These are phyloP conservation scores for Pseudocercospora crystallina DNA, from an alignment of 2,329 filamentous ascomycete species.

Conservation along the genomic window DNA sequence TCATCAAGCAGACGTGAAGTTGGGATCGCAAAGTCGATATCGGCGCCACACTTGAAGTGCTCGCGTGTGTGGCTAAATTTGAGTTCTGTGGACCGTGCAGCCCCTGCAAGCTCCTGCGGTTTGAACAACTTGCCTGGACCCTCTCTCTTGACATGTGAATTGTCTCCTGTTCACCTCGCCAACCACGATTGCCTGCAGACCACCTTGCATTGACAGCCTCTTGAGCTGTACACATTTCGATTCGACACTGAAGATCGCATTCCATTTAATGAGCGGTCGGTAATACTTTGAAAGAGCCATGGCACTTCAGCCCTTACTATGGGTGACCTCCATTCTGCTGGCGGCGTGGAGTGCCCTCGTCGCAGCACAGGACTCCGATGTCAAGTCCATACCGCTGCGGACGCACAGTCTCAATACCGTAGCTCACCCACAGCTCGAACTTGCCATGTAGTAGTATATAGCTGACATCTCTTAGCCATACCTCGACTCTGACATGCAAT, in stretches of 20 bases:
- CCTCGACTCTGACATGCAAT: conserved; percentile 96
- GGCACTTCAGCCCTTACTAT: conserved; percentile 20
- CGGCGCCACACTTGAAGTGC: too few species aligned
- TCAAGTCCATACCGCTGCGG: conserved; percentile 37
- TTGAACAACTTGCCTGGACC: too few species aligned
- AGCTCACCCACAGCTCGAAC: neutral
- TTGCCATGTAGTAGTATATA: neutral
- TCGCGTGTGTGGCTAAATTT: neutral
- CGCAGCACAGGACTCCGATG: conserved; percentile 28
- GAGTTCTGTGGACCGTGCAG: neutral
- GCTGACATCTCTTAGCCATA: conserved; percentile 65
- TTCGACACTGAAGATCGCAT: too few species aligned
- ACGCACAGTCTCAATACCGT: conserved; percentile 37
- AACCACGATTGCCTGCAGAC: too few species aligned
- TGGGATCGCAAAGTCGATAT: neutral
- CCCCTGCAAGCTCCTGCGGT: neutral
- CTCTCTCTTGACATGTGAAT: too few species aligned
- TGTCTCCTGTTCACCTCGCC: too few species aligned
- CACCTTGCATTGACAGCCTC: too few species aligned
- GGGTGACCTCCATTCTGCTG: conserved; percentile 32
- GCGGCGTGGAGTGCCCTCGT: conserved; percentile 33
- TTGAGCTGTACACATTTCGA: too few species aligned
- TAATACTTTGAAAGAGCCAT: conserved; percentile 6
- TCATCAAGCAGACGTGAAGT: neutral
- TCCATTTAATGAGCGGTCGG: too few species aligned